These are phyloP conservation scores for Gossypium lobatum DNA, from an alignment of 441 rosid species.

Conservation along the genomic window DNA sequence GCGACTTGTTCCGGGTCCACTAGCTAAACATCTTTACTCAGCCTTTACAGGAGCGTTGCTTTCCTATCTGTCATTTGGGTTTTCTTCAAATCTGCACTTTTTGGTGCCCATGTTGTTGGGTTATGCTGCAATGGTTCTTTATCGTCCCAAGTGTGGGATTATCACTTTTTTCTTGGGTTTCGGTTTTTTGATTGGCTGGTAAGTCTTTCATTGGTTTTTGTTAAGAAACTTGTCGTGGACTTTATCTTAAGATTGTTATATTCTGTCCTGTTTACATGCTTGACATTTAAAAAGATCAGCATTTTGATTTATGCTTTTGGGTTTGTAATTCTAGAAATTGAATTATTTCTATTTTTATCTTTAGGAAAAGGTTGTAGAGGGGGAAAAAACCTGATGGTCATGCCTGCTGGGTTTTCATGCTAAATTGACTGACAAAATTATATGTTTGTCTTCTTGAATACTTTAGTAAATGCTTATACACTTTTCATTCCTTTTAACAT, in stretches of 20 bases:
- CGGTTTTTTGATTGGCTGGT: conserved; percentile 93
- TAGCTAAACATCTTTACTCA: conserved; percentile 60
- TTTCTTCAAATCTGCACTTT: conserved; percentile 88
- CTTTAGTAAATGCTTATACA: neutral
- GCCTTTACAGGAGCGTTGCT: conserved; percentile 62
- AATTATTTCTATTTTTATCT: neutral
- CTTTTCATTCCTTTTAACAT: neutral
- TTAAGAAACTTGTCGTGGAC: neutral
- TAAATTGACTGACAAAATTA: neutral
- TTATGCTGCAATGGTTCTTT: conserved; percentile 69
- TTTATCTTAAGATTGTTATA: neutral
- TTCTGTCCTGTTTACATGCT: neutral
- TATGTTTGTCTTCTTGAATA: neutral
- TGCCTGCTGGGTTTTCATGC: neutral
- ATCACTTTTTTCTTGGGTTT: conserved; percentile 68
- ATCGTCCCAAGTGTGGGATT: conserved; percentile 60
- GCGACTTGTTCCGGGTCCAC: conserved; percentile 59
- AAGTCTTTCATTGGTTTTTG: neutral
- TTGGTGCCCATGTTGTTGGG: conserved; percentile 80
- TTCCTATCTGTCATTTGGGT: conserved; percentile 78
- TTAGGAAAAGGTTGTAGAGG: neutral
- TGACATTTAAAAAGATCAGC: neutral
- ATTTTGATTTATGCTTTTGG: neutral
- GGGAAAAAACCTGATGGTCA: no score
- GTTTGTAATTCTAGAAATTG: neutral